Conservation (phyloP, 306 rosid genomes). For the Quercus berberidifolia region DNA sequence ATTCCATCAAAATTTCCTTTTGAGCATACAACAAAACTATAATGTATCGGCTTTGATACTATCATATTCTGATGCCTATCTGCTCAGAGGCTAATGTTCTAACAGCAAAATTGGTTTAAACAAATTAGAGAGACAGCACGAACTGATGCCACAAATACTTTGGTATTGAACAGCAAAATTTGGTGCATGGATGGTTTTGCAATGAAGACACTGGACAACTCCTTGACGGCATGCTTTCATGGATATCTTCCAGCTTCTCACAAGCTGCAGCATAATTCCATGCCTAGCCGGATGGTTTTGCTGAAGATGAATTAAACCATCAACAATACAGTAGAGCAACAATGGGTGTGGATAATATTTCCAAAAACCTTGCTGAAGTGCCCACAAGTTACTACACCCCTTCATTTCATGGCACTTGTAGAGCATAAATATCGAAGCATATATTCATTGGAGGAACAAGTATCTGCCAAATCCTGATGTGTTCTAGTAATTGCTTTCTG, state of each 20-base stretch:
- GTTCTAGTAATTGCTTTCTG: conserved; percentile 72
- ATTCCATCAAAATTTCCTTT: not conserved
- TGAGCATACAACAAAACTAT: not conserved
- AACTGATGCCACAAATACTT: not conserved
- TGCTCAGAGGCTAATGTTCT: not conserved
- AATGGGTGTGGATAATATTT: not conserved
- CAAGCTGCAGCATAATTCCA: not conserved
- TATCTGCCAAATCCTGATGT: conserved; percentile 86
- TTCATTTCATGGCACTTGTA: conserved; percentile 40
- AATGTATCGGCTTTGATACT: not conserved
- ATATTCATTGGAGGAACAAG: conserved; percentile 84
- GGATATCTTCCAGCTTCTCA: not conserved
- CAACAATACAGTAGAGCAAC: not conserved
- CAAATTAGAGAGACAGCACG: not conserved
- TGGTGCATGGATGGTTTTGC: not conserved
- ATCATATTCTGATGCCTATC: not conserved
- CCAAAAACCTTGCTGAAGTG: not conserved
- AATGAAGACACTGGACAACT: not conserved
- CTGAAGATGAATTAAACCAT: not conserved
- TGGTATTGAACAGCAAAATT: not conserved
- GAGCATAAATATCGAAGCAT: conserved; percentile 75
- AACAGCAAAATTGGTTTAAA: not conserved
- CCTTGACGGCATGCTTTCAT: not conserved
- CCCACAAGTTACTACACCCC: not conserved
- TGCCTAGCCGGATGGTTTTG: not conserved